These are phyloP conservation scores for Micractinium sp. DNA, from an alignment of 139 green algal species.

Conservation along the genomic window DNA sequence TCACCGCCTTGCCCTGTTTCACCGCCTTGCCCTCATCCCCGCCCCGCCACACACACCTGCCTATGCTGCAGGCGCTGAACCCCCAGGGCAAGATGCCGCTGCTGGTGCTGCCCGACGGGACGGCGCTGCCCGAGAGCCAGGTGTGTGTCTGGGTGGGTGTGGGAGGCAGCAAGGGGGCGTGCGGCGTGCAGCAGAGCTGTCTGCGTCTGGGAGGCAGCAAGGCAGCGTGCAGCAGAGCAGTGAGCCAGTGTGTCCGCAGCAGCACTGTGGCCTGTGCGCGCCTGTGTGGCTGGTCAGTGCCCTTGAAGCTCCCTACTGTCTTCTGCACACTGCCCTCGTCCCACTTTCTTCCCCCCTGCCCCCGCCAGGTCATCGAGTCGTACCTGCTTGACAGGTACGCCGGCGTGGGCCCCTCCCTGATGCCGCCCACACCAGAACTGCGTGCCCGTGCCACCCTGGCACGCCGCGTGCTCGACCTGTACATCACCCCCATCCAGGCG, in stretches of 20 bases:
- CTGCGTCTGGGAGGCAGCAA: too few relatives aligned
- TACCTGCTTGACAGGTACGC: constrained; percentile 81
- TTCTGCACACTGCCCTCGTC: too few relatives aligned
- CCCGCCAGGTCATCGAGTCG: constrained; percentile 66
- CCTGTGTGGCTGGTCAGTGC: too few relatives aligned
- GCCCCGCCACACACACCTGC: too few relatives aligned
- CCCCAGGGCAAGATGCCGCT: constrained; percentile 78
- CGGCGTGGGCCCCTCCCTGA: constrained; percentile 50
- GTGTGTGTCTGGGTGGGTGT: constrained; percentile 11
- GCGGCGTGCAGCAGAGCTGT: too few relatives aligned
- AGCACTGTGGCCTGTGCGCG: too few relatives aligned
- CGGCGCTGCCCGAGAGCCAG: constrained; percentile 69
- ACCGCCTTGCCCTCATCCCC: too few relatives aligned
- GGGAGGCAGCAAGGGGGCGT: not conserved
- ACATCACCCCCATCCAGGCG: constrained; percentile 72
- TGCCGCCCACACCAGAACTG: constrained; percentile 60
- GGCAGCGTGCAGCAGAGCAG: too few relatives aligned
- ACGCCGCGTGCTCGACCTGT: constrained; percentile 74
- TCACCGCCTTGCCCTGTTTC: too few relatives aligned
- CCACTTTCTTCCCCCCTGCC: not conserved
- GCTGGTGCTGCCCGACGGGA: constrained; percentile 70
- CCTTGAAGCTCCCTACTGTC: not conserved
- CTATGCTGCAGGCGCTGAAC: constrained; percentile 29
- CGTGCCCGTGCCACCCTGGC: constrained; percentile 54
- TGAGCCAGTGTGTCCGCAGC: too few relatives aligned